Percentiles rank a stretch among this genome's conserved stretches.
phyloP scores from a whole-genome alignment of 768 basidiomycete species.

The Termitomyces titanicus region DNA sequence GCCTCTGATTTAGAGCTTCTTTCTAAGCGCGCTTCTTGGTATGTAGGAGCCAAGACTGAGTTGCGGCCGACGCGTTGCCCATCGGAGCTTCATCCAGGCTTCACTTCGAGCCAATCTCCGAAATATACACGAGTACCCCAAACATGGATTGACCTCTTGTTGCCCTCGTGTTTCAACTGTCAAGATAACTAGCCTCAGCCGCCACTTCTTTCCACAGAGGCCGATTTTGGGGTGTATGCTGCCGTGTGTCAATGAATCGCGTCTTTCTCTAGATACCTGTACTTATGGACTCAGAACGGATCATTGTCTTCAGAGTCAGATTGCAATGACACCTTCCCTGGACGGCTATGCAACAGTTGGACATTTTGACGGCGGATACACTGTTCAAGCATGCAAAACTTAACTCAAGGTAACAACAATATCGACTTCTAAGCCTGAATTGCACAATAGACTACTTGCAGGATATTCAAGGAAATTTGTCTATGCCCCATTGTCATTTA shows the following conservation, averaged over 20 bases:
- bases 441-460: background rate
- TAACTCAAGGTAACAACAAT: background rate
- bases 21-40: too few species aligned
- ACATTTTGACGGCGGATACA: background rate
- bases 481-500: too few species aligned
- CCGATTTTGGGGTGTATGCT: background rate
- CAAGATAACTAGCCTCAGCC: background rate
- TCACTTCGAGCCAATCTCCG: background rate
- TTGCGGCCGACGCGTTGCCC: background rate
- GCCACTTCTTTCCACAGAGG: background rate
- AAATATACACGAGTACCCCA: background rate
- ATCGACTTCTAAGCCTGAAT: background rate
- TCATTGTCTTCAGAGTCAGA: constrained; percentile 2
- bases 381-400: background rate
- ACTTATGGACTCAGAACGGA: background rate
- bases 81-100: background rate
- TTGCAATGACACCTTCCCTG: background rate
- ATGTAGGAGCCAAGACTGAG: too few species aligned
- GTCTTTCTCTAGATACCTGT: background rate
- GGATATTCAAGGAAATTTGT: too few species aligned
- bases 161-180: constrained; percentile 1
- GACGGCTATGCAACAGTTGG: background rate
- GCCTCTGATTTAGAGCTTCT: background rate
- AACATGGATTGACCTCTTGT: background rate
- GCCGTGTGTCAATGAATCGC: background rate